Conservation (phyloP, 768 basidiomycete species). For the Serendipita indica region DNA sequence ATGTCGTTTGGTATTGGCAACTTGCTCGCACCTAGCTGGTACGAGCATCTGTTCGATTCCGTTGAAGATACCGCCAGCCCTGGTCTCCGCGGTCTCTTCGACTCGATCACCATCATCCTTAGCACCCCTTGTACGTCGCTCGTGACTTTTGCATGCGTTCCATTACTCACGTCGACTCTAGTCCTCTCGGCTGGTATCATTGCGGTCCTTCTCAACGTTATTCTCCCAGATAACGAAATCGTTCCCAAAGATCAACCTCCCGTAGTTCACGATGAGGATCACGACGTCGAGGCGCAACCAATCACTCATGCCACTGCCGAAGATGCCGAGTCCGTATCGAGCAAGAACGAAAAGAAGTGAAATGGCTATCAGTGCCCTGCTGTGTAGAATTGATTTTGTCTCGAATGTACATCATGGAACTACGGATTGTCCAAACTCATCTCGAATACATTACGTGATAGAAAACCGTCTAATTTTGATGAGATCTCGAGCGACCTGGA, state of each 20-base stretch:
- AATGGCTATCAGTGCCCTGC: neutral
- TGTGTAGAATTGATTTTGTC: neutral
- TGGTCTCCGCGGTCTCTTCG: constrained; percentile 52
- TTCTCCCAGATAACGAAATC: constrained; percentile 31
- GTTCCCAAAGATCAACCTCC: neutral
- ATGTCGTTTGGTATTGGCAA: constrained; percentile 24
- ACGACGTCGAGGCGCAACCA: neutral
- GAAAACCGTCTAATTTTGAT: too few relatives aligned
- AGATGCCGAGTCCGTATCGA: neutral
- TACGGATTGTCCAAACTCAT: too few relatives aligned
- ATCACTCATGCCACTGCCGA: neutral
- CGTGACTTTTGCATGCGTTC: neutral
- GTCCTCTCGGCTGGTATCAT: constrained; percentile 45
- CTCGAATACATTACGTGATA: too few relatives aligned
- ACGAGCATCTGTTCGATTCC: constrained; percentile 54
- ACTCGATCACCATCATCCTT: constrained; percentile 65
- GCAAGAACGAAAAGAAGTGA: constrained; percentile 1
- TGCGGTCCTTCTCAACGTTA: constrained; percentile 40
- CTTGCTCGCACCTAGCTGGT: constrained; percentile 18
- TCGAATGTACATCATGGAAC: too few relatives aligned
- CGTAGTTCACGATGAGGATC: neutral
- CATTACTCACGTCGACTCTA: constrained; percentile 17
- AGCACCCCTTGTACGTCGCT: constrained; percentile 59
- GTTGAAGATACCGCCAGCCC: constrained; percentile 33
- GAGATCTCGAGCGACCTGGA: too few relatives aligned